Percentiles rank a stretch among this genome's conserved stretches.
Evolutionary conservation across 2,329 filamentous ascomycete genomes (phyloP).

Genomic region (Trichoderma sp.): DNA sequence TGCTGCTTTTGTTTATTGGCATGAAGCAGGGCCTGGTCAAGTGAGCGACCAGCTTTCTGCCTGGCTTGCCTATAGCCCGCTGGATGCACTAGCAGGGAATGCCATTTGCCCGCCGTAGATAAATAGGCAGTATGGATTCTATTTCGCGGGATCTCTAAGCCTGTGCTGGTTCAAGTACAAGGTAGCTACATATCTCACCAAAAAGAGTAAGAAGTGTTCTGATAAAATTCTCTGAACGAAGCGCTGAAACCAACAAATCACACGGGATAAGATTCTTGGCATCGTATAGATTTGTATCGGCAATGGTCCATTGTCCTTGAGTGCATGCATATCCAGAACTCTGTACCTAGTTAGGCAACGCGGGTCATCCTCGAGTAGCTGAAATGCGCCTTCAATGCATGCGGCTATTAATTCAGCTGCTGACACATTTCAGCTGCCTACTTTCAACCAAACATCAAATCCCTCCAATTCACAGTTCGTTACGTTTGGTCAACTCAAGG

Average conservation of each 20-base stretch:
- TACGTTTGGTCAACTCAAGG: neutral
- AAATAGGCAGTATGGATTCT: neutral
- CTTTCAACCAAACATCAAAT: neutral
- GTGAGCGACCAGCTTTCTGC: neutral
- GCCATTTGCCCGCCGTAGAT: neutral
- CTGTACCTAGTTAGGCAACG: neutral
- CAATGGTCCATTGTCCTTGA: neutral
- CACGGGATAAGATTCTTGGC: neutral
- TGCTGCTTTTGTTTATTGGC: neutral
- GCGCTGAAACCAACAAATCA: neutral
- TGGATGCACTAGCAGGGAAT: neutral
- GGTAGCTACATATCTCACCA: neutral
- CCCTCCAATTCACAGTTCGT: neutral
- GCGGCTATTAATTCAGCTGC: neutral
- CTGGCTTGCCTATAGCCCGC: neutral
- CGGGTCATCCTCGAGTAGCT: neutral
- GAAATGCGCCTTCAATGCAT: neutral
- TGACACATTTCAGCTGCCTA: neutral
- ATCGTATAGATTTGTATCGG: neutral
- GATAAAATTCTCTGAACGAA: neutral
- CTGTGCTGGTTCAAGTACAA: neutral
- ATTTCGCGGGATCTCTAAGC: neutral
- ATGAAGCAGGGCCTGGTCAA: neutral
- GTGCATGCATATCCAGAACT: neutral
- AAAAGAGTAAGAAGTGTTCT: neutral